Base-by-base conservation (phyloP, 2,329 filamentous ascomycete genomes). In the Fusarium poae region DNA sequence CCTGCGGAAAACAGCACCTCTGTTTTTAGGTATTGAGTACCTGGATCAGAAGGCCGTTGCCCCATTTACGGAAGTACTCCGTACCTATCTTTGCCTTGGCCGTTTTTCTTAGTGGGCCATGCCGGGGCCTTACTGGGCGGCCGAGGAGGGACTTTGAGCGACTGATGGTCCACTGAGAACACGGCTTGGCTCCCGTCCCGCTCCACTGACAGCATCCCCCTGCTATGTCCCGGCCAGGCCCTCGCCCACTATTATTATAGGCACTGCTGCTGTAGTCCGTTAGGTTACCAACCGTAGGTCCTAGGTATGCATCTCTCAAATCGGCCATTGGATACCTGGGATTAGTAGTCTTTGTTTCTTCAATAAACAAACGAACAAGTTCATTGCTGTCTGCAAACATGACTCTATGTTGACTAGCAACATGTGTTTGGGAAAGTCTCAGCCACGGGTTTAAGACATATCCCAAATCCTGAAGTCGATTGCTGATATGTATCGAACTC, bases 201-300 rank as follows among this genome's bases (percentile, higher is more conserved):
- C 62, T 68, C 66, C 66, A 69, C 66, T 69, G 62, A 70, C 67
- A 69, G 67, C 57, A 67, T 40, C 62, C 61, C 65, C 65, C 55
- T 61, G 57, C 49, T 40, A 43, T 27, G 27, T 35, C 49, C 58
- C 23, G 21, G 58, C 58, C 50, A 55, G 43, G 50, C 62, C 42
- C 40, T 67, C 62, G 37, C 42, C 62, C 50, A 54, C 67, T 70
- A 62, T 58, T 45, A 43, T 46, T 54, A 57, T 56, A 52, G 65
- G 50, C 46, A 56, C 61, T 54, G 60, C 62, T 49, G 49, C 62
- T 63, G 66, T 45, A 67, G 53, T 49, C 65, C 60, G 52, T 52
- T n/a, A n/a, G n/a, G n/a, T 30, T 48, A 49, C 40, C 53, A 50
- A 65, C 62, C 62, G 42, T 56, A 55, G 30, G 7, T 25, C 25